These are phyloP conservation scores for Suillus ampliporus DNA, from an alignment of 768 basidiomycete species.

Conservation along the genomic window DNA sequence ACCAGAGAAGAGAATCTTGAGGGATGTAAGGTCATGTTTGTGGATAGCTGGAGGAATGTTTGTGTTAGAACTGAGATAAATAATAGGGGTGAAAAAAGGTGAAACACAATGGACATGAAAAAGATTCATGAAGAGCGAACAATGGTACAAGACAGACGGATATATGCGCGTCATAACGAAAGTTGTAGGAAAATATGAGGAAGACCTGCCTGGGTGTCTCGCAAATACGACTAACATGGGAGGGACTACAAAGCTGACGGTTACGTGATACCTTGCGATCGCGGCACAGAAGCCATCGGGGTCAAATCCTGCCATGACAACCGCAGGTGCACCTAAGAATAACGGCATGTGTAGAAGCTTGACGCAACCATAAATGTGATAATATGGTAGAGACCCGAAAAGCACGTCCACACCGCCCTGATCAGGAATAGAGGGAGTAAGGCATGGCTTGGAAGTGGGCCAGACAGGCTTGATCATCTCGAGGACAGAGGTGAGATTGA, in stretches of 20 bases:
- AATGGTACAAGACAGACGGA: not conserved
- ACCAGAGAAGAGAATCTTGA: constrained; percentile 67
- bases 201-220: constrained; percentile 65
- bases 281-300: constrained; percentile 66
- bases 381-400: constrained; percentile 69
- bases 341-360: constrained; percentile 69
- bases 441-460: constrained; percentile 41
- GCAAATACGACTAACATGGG: constrained; percentile 82
- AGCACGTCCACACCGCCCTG: constrained; percentile 46
- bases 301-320: constrained; percentile 75
- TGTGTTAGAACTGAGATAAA: constrained; percentile 1
- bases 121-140: not conserved
- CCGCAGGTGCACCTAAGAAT: constrained; percentile 51
- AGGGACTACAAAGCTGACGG: constrained; percentile 68
- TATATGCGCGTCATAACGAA: not conserved
- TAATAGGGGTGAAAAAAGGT: not conserved
- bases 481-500: constrained; percentile 67
- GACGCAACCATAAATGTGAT: constrained; percentile 60
- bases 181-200: not conserved
- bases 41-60: constrained; percentile 52
- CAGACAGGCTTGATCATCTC: constrained; percentile 55
- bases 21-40: constrained; percentile 66
- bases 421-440: constrained; percentile 19
- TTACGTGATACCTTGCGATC: constrained; percentile 69
- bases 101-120: not conserved